Base-by-base conservation (phyloP, 2,329 filamentous ascomycete species). In the Colletotrichum cuscutae region DNA sequence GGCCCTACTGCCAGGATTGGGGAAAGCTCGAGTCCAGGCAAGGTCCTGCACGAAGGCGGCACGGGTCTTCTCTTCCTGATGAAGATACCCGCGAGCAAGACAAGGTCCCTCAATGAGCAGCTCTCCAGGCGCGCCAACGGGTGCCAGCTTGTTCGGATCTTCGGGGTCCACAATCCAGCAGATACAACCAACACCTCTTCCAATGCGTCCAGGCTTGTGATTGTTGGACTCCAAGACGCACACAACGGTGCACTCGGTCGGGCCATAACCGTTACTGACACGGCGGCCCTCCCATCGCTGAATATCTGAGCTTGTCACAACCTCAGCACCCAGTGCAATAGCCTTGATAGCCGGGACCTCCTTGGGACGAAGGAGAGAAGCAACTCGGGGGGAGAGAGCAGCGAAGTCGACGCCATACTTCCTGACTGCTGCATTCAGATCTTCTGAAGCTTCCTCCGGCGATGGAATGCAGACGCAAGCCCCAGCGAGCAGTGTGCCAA, bases 401-500 rank as follows among this genome's bases (percentile, higher is more conserved):
- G 24, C 24, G 13, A 26, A 54, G 52, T 54, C 26, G 22, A 54
- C 52, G 9, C 52, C 24, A 15, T 54, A 54, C 52, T 54, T 54
- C 9, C 52, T 13, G 52, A 54, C 52, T 54, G 52, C 24, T 24
- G 52, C n/a, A 13, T 54, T 54, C 24, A 54, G n/a, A 11, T 54
- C 52, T 26, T 54, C 24, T 13, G 52, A 26, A 28, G 52, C 52
- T 26, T 82, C 77, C 13, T 80, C 77, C 28, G 83, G 81, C 0
- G 79, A 81, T 4, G 81, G 79, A 19, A 84, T 77, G 65, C 82
- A 84, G 4, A 84, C 78, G 65, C 81, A 83, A 15, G 81, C 83
- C 42, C 83, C 82, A 52, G 77, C 71, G 42, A 81, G 76, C 32
- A 85, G 79, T 2, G 83, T 82, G 5, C 79, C 80, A 56, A 83